phyloP scores from a whole-genome alignment of 805 yeast species.

The fission yeast (Schizosaccharomyces pombe) region DNA sequence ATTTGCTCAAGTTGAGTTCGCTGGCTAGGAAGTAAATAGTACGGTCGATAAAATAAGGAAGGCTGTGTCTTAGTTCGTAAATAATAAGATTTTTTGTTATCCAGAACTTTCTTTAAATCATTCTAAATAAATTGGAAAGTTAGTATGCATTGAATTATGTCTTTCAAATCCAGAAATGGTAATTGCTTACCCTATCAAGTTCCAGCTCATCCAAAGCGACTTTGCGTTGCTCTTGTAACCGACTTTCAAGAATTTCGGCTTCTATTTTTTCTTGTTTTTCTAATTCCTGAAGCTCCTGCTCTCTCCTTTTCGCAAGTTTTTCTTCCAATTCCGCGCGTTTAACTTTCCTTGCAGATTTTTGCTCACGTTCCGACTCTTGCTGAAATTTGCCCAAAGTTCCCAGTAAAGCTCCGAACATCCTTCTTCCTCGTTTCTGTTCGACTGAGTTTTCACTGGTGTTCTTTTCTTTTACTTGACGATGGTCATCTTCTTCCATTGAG shows the following conservation, averaged over 20 bases:
- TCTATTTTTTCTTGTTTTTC: neutral
- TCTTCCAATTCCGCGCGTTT: neutral
- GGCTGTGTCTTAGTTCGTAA: neutral
- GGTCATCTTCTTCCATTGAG: neutral
- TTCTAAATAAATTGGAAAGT: too few relatives aligned
- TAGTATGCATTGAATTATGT: too few relatives aligned
- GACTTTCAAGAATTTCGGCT: neutral
- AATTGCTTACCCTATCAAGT: neutral
- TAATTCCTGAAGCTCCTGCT: neutral
- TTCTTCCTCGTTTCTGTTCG: neutral
- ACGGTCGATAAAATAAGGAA: neutral
- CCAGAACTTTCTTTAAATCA: neutral
- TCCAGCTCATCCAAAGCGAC: neutral
- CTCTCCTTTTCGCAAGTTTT: neutral
- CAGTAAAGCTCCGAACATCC: slow-evolving; percentile 3
- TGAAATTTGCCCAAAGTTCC: neutral
- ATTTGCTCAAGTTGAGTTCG: neutral
- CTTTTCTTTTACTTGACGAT: neutral
- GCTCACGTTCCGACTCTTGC: neutral
- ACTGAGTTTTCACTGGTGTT: neutral
- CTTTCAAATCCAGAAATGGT: too few relatives aligned
- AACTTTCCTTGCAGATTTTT: neutral
- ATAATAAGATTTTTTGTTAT: neutral
- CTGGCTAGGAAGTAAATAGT: neutral
- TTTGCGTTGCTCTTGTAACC: neutral